Evolutionary conservation across 2,329 filamentous ascomycete genomes (phyloP).

Genomic region (Phaeosphaeria sp.): DNA sequence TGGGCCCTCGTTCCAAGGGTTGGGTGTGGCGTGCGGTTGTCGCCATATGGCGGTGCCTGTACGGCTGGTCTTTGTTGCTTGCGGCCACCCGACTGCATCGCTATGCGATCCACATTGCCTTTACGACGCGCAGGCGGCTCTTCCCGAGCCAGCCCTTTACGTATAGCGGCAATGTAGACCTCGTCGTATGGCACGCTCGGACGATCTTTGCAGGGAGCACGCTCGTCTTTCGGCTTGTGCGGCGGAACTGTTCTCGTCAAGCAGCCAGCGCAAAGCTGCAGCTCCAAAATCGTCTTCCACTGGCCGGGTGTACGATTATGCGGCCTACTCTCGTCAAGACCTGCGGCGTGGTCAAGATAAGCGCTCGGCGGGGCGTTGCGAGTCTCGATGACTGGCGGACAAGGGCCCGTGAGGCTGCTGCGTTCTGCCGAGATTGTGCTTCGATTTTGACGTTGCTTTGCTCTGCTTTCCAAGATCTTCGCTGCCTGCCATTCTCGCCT

Average conservation of each 20-base stretch:
- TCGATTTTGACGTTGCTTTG: neutral
- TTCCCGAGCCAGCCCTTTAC: neutral
- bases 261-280: neutral
- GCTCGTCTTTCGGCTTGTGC: neutral
- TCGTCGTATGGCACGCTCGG: neutral
- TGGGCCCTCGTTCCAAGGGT: neutral
- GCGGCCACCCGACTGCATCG: neutral
- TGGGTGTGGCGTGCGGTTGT: neutral
- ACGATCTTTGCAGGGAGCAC: neutral
- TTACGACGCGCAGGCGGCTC: neutral
- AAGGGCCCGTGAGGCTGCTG: neutral
- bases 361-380: neutral
- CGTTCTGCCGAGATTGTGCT: neutral
- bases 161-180: neutral
- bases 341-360: neutral
- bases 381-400: neutral
- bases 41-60: neutral
- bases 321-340: neutral
- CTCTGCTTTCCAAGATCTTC: neutral
- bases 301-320: neutral
- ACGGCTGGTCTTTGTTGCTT: neutral
- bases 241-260: neutral
- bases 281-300: neutral
- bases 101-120: neutral
- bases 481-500: neutral